Conservation (phyloP, 257 asterid species). For the Solanum tarapatanum region DNA sequence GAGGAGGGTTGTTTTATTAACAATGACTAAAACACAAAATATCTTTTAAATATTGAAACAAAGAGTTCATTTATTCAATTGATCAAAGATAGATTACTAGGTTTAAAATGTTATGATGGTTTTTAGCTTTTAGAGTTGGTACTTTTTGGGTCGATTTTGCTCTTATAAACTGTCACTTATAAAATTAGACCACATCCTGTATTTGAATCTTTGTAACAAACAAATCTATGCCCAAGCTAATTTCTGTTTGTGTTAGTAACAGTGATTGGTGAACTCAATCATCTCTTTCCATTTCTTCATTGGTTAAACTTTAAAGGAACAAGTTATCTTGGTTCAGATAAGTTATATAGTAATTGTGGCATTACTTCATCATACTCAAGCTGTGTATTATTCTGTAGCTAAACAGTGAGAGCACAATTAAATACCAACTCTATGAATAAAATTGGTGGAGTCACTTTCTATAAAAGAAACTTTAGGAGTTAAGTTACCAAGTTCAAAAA, state of each 20-base stretch:
- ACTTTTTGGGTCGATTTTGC: neutral
- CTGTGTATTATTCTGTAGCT: neutral
- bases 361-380: neutral
- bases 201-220: neutral
- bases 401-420: neutral
- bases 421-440: neutral
- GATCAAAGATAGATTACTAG: neutral
- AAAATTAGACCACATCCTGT: neutral
- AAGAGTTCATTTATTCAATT: neutral
- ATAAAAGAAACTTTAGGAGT: neutral
- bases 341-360: neutral
- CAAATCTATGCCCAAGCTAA: neutral
- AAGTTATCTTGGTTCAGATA: neutral
- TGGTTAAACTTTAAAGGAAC: neutral
- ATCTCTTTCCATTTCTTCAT: neutral
- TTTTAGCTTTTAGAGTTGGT: neutral
- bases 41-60: neutral
- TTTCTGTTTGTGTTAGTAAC: neutral
- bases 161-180: neutral
- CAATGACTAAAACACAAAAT: neutral
- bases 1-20: slow-evolving; percentile 1
- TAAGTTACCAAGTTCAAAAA: too few species aligned
- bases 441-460: neutral
- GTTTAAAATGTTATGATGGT: neutral
- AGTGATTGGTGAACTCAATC: neutral